Base-by-base conservation (phyloP, 345 rosid genomes). In the Populus tremula region DNA sequence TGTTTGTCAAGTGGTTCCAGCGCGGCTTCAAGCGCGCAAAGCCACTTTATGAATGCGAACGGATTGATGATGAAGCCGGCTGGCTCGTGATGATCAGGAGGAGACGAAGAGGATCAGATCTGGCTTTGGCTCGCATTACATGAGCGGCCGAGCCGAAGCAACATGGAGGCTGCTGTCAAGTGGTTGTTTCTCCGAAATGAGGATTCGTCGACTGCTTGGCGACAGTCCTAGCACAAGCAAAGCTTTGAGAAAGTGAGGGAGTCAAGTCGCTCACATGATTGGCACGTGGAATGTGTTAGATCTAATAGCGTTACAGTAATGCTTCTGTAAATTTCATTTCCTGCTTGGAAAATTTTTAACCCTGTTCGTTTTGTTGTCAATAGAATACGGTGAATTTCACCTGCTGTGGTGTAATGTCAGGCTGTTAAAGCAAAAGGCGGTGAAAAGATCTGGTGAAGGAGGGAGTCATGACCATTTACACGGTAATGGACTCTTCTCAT, bases 201-300 rank as follows among this genome's bases (percentile, higher is more conserved):
- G 83, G 68, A 93, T 95, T 54, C 97, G 99, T 50, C 88, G 83
- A 67, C 77, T 79, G 74, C 92, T 95, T 0, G 99, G 99, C 8
- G 94, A 95, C 79, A 93, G 96, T 64, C 97, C 99, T 6, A 97
- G 93, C 79, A 95, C 98, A n/a, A 95, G 99, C 88, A 95, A 93
- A 84, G 98, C 99, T 75, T 97, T 93, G 72, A 88, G 97, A 86
- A 89, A 90, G 98, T 93, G 83, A 71, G 71, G 16, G 47, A 38
- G 8, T 9, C 1, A 11, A 33, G 5, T 33, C 36, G 13, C 5
- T 38, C 27, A 6, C 41, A 16, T 27, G 36, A 25, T 31, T 68
- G 39, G 12, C 69, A 66, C 21, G 18, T 8, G 36, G 45, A 35
- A 66, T 7, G 10, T 33, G 41, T 8, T 29, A 20, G 23, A 20